Conservation (phyloP, 805 yeast genomes). For the Suhomyces prunicola region DNA sequence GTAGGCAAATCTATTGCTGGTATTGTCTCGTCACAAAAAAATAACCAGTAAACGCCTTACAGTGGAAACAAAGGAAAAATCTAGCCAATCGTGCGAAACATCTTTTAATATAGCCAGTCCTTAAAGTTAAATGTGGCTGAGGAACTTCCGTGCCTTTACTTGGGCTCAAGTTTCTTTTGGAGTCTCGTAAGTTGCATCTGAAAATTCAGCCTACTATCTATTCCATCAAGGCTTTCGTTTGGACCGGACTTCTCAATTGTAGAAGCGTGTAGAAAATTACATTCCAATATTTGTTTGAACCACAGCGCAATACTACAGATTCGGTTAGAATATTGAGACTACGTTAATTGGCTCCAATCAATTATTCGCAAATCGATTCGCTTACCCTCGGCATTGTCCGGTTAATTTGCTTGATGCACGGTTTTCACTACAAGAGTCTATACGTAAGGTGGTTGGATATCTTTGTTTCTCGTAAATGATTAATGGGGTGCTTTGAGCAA, state of each 20-base stretch:
- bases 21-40: not conserved
- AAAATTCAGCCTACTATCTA: not conserved
- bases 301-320: not conserved
- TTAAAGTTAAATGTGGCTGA: not conserved
- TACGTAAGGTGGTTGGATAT: not conserved
- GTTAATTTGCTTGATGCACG: constrained; percentile 33
- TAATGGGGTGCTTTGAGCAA: not conserved
- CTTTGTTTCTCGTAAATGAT: not conserved
- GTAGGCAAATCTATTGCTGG: not conserved
- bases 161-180: not conserved
- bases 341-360: constrained; percentile 15
- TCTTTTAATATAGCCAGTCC: not conserved
- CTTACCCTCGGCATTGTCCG: constrained; percentile 32
- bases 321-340: not conserved
- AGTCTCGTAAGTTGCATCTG: not conserved
- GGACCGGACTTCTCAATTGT: not conserved
- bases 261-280: not conserved
- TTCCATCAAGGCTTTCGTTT: constrained; percentile 13
- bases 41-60: not conserved
- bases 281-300: not conserved
- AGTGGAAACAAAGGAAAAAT: not conserved
- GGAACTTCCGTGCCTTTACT: not conserved
- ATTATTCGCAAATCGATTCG: constrained; percentile 69
- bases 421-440: constrained; percentile 38
- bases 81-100: not conserved